Conservation (phyloP, 768 basidiomycete genomes). For the Suillus hirtellus region DNA sequence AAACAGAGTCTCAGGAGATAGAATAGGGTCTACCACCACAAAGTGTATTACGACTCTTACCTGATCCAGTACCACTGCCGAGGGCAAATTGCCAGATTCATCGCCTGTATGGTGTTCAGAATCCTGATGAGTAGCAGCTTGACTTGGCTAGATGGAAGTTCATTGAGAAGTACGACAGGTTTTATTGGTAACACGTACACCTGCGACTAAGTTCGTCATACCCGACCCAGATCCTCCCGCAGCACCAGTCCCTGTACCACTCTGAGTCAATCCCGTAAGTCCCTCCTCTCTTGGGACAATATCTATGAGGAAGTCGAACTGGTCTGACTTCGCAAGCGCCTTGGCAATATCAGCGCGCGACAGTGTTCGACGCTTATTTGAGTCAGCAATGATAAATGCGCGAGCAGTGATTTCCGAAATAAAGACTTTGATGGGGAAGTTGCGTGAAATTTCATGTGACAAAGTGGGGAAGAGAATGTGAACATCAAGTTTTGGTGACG, state of each 20-base stretch:
- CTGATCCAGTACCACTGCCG: conserved; percentile 28
- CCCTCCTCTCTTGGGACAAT: conserved; percentile 87
- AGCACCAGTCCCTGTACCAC: background rate
- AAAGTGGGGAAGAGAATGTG: background rate
- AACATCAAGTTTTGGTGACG: background rate
- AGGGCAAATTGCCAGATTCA: conserved; percentile 20
- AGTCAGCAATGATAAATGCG: conserved; percentile 93
- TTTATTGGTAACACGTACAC: conserved; percentile 20
- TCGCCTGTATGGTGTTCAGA: conserved; percentile 22
- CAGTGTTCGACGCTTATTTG: conserved; percentile 93
- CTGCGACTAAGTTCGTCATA: conserved; percentile 24
- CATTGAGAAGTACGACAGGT: conserved; percentile 4
- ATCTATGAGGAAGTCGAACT: conserved; percentile 97
- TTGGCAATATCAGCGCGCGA: conserved; percentile 93
- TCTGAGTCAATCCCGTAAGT: conserved; percentile 24
- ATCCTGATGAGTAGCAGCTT: conserved; percentile 25
- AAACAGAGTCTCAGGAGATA: background rate
- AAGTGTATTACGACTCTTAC: conserved; percentile 7
- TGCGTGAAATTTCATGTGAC: conserved; percentile 6
- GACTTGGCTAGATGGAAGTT: conserved; percentile 24
- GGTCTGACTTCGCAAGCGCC: conserved; percentile 89
- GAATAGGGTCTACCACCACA: background rate
- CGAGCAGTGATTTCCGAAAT: conserved; percentile 96
- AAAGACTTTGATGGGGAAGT: conserved; percentile 63
- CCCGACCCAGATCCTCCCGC: conserved; percentile 7